Evolutionary conservation across 305 asterid genomes (phyloP), one percentile per base, ranked within the genome.

Genomic region (Fraxinus platypoda): DNA sequence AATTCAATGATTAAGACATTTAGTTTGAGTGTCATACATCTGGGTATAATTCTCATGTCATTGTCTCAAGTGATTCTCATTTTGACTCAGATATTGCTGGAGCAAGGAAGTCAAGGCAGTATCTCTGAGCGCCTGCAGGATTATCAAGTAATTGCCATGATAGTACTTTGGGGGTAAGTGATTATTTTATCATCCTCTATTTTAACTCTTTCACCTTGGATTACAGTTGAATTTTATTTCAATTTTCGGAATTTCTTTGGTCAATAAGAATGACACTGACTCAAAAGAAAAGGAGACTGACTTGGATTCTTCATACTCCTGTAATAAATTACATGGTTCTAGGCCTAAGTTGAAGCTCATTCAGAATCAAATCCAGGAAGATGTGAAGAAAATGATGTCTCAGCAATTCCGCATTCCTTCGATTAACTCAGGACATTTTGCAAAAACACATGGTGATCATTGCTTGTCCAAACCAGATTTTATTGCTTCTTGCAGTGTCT

Each of bases 131-230:
- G 94, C 74, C 80, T 96, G 93, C 93, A 91, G 70, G 93, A 87
- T 66, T 96, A 96, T 85, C 95, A 94, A 87, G 94, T 91, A 77
- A 87, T 93, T 78, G 98, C 98, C 68, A 94, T 90, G 98, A 88
- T 96, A 66, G 89, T 93, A 30, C 87, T 96, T 85, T 80, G 92
- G 89, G 99, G 99, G 98, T 94, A 90, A 75, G 92, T 13, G 74
- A 8, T 78, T n/a, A 37, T 79, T 37, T 64, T 5, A 78, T 38
- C 2, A 33, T 17, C 11, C 2, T 71, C 13, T 30, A 30, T 25
- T 70, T 71, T 12, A 62, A 62, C 49, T 7, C 70, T 28, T 79
- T 68, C 78, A 23, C 25, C 17, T 57, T 54, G 34, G n/a, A 54
- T 52, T 17, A 38, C 43, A 12, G 13, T 75, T 30, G 83, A 72